Conservation (phyloP, 345 rosid genomes). For the Citrus australasica region DNA sequence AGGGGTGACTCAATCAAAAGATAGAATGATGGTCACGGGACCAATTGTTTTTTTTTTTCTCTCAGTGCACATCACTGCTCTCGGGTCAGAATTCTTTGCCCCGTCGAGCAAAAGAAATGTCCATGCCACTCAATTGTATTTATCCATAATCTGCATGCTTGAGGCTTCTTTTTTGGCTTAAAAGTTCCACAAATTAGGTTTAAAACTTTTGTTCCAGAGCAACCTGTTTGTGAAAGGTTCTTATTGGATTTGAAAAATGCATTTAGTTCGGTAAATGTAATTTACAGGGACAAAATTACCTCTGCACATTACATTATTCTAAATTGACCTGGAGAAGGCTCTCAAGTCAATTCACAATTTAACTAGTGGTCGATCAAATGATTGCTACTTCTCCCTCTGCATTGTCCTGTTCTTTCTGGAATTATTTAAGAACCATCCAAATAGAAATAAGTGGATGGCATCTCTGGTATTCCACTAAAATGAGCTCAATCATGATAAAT, state of each 20-base stretch:
- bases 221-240: too few relatives aligned
- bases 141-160: too few relatives aligned
- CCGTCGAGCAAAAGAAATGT: background rate
- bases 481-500: background rate
- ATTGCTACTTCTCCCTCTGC: too few relatives aligned
- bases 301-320: too few relatives aligned
- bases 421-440: background rate
- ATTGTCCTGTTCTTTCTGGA: background rate
- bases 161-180: too few relatives aligned
- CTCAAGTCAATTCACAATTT: background rate
- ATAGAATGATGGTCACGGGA: background rate
- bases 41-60: background rate
- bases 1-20: background rate
- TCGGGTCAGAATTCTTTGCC: background rate
- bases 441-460: background rate
- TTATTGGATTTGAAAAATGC: too few relatives aligned
- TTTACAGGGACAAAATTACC: too few relatives aligned
- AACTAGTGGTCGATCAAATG: background rate
- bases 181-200: too few relatives aligned
- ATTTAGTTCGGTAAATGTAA: too few relatives aligned
- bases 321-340: background rate
- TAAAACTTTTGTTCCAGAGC: too few relatives aligned
- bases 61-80: slow-evolving; percentile 2
- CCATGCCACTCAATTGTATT: background rate
- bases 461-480: background rate